Base-by-base conservation (phyloP, 1,284 basidiomycete genomes). In the Heliocybe sulcata region DNA sequence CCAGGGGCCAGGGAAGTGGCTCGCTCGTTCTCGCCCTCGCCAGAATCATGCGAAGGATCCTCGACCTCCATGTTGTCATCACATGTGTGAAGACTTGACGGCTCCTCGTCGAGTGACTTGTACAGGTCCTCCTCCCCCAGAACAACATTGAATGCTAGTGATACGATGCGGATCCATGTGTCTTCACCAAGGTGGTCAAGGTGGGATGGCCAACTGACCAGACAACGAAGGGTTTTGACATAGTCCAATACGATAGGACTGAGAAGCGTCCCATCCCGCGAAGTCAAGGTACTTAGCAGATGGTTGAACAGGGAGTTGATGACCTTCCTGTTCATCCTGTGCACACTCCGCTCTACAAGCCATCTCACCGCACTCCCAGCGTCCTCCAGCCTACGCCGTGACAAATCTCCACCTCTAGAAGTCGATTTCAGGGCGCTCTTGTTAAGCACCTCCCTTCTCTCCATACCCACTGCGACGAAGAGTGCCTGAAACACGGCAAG, bases 161-260 rank as follows among this genome's bases (percentile, higher is more conserved):
- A 78, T 35, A 89, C 79, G 25, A 92, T 69, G 20, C 71, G 70
- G 9, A 84, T 67, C 95, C 95, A 98, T 42, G 68, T 72, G 0
- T 73, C 69, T 14, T 76, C 72, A 9, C 84, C 82, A 55, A 96
- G 66, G 61, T 89, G 83, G 29, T 94, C 87, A 52, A 94, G 74
- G 67, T 98, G 94, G 0, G 91, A 87, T 1, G 72, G 69, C 65
- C 83, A 86, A 52, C 72, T 71, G 45, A 93, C 72, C 2, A 90
- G 65, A 50, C 74, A 75, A 42, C 82, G 80, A 33, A 96, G 74
- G 0, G 89, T 79, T 66, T 95, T 94, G 57, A 87, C 76, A 66
- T 94, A 97, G 66, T 94, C 84, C 57, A 92, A 69, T 2, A 89
- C 83, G 3, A 94, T 77, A 0, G 84, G 82, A 6, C 75, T 64